A percentile compares a stretch with the other conserved stretches of the same genome.
phyloP scores from a whole-genome alignment of 176 grass and related monocot species.

The Carex cristatella region DNA sequence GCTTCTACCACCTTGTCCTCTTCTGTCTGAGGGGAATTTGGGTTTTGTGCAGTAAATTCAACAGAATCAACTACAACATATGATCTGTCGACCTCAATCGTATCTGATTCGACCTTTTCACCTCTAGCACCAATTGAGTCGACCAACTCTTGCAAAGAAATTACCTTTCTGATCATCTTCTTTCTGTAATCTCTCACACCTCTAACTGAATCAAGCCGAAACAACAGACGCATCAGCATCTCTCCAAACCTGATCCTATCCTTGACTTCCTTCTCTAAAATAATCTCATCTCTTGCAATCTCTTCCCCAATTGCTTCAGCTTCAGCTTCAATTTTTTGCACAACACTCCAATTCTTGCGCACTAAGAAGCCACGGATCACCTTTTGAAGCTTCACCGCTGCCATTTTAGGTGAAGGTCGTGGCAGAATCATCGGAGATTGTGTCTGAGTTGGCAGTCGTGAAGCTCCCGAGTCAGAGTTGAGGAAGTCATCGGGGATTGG shows the following conservation, averaged over 20 bases:
- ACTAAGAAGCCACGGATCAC: slow-evolving; percentile 43
- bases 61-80: neutral
- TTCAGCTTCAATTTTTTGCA: slow-evolving; percentile 34
- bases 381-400: slow-evolving; percentile 40
- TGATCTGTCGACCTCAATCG: neutral
- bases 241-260: slow-evolving; percentile 32
- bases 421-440: no score
- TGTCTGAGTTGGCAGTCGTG: neutral
- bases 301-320: slow-evolving; percentile 20
- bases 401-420: neutral
- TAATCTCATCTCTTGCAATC: neutral
- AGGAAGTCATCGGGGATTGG: slow-evolving; percentile 3
- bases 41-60: neutral
- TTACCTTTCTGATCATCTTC: slow-evolving; percentile 45
- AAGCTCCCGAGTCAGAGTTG: slow-evolving; percentile 2
- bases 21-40: neutral
- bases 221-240: slow-evolving; percentile 46
- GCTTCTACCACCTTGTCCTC: neutral
- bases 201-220: slow-evolving; percentile 50
- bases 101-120: neutral
- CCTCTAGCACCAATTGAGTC: slow-evolving; percentile 33
- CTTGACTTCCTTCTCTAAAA: slow-evolving; percentile 24
- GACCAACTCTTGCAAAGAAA: slow-evolving; percentile 58
- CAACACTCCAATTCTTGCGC: slow-evolving; percentile 32
- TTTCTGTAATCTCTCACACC: slow-evolving; percentile 56